Evolutionary conservation across 73 alveolate genomes (phyloP).

Genomic region (Uronychia setigera): DNA sequence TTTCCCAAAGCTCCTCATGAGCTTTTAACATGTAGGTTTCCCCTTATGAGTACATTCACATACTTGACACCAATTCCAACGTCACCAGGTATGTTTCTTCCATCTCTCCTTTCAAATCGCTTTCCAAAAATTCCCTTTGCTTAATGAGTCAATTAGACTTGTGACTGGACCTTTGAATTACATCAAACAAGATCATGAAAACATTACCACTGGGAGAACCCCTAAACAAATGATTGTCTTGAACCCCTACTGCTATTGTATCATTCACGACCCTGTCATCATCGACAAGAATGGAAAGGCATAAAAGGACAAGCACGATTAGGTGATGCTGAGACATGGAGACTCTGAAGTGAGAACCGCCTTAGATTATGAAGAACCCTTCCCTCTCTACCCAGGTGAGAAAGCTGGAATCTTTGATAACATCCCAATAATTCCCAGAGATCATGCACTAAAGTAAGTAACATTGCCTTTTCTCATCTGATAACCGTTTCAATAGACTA

Average conservation of each 20-base stretch:
- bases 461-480: background rate
- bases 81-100: conserved; percentile 23
- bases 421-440: conserved; percentile 69
- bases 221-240: conserved; percentile 69
- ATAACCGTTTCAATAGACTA: conserved; percentile 46
- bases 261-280: conserved; percentile 79
- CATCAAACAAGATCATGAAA: conserved; percentile 62
- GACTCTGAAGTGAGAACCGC: conserved; percentile 80
- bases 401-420: conserved; percentile 45
- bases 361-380: conserved; percentile 76
- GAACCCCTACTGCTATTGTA: conserved; percentile 65
- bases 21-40: conserved; percentile 86
- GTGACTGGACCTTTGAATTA: conserved; percentile 58
- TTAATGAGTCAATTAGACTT: conserved; percentile 4
- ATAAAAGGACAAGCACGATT: conserved; percentile 70
- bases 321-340: conserved; percentile 79
- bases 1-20: conserved; percentile 87
- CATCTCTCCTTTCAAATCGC: background rate
- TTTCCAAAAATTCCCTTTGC: background rate
- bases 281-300: conserved; percentile 64
- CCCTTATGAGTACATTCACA: conserved; percentile 86
- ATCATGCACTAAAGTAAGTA: conserved; percentile 39
- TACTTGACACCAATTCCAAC: conserved; percentile 81
- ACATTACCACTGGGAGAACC: conserved; percentile 66
- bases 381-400: conserved; percentile 89